Percentiles rank a stretch among this genome's conserved stretches.
Conservation (phyloP, 441 rosid genomes). For the Erysimum cheiri region DNA sequence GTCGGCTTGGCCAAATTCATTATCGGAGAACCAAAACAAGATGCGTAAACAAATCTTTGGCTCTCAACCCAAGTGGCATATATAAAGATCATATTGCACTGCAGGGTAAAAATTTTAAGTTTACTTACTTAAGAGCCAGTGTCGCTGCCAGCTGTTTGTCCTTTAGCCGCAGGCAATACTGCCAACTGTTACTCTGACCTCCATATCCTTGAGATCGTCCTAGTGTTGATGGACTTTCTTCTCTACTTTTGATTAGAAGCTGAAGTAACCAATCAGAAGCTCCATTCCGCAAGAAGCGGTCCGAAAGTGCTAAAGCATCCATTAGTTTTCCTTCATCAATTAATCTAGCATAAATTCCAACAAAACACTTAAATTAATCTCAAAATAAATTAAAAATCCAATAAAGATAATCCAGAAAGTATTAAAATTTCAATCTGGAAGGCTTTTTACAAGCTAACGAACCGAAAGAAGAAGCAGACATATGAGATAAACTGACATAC, state of each 20-base stretch:
- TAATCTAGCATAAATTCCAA: conserved; percentile 57
- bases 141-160: conserved; percentile 89
- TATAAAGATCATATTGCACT: background rate
- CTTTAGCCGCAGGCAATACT: conserved; percentile 96
- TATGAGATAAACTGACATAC: conserved; percentile 50
- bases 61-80: conserved; percentile 24
- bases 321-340: conserved; percentile 88
- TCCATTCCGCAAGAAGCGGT: conserved; percentile 92
- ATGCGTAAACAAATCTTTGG: conserved; percentile 8
- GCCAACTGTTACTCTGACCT: conserved; percentile 88
- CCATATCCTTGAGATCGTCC: conserved; percentile 67
- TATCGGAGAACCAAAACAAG: conserved; percentile 26
- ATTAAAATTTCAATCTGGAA: background rate
- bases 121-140: conserved; percentile 88
- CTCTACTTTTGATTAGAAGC: conserved; percentile 79
- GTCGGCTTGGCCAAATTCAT: conserved; percentile 22
- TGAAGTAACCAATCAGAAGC: conserved; percentile 92
- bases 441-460: conserved; percentile 10
- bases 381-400: conserved; percentile 1
- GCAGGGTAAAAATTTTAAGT: conserved; percentile 19
- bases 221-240: conserved; percentile 62
- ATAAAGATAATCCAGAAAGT: conserved; percentile 16
- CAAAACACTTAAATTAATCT: conserved; percentile 8
- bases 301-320: conserved; percentile 99
- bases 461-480: conserved; percentile 31